Evolutionary conservation across 176 grass and related monocot genomes (phyloP).

Genomic region (Musa itinerans): DNA sequence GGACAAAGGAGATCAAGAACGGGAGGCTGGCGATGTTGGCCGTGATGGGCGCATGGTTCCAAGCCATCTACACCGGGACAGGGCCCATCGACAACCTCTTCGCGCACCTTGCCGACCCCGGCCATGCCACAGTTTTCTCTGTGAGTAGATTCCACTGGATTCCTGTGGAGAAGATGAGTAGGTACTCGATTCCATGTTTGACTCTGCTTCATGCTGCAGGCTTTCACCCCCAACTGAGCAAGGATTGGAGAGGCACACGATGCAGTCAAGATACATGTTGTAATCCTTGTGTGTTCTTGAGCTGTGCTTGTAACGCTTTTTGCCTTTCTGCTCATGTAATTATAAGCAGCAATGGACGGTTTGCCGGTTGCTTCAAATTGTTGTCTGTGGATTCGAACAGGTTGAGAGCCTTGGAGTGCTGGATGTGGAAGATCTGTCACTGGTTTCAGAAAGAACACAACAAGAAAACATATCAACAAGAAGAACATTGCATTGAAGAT

Average conservation of each 20-base stretch:
- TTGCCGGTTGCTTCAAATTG: neutral
- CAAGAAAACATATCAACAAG: neutral
- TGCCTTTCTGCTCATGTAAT: neutral
- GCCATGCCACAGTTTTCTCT: constrained; percentile 81
- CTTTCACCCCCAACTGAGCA: constrained; percentile 72
- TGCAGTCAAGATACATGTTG: too few relatives aligned
- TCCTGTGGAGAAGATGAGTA: neutral
- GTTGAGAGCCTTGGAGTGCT: too few relatives aligned
- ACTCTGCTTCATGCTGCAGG: constrained; percentile 19
- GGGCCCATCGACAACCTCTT: constrained; percentile 98
- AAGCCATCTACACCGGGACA: constrained; percentile 88
- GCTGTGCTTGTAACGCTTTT: neutral
- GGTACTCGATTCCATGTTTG: neutral
- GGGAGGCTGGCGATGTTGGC: constrained; percentile 95
- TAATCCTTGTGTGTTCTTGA: too few relatives aligned
- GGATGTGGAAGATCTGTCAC: too few relatives aligned
- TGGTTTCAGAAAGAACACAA: too few relatives aligned
- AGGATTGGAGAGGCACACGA: neutral
- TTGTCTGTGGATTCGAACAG: neutral
- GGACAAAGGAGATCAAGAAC: constrained; percentile 99
- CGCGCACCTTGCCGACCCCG: constrained; percentile 93
- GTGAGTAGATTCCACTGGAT: constrained; percentile 22
- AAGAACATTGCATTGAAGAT: neutral
- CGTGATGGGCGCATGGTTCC: constrained; percentile 99
- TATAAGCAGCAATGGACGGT: neutral